Evolutionary conservation across 2,329 filamentous ascomycete genomes (phyloP), one percentile per base, ranked within the genome.

Genomic region (Apiospora rasikravindrae): DNA sequence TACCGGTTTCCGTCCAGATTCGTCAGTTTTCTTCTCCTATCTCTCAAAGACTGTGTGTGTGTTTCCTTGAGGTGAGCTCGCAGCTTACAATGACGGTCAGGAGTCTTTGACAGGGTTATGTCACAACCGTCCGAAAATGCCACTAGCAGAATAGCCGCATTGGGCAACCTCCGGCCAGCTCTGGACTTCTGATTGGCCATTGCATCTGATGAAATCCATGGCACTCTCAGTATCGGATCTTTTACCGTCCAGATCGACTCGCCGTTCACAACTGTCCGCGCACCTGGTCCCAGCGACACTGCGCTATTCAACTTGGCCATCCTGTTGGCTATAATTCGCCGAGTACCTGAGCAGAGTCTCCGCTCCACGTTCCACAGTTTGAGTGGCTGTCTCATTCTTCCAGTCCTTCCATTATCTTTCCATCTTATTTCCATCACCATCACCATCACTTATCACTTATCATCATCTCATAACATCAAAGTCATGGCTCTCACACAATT

Each of bases 81-180:
- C 53, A 61, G 53, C 33, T 61, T 33, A 33, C 53, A 37, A 61
- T 37, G 53, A 22, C 26, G 33, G 29, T 16, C 19, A 61, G 8
- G 19, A 61, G 16, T 2, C 53, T 29, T 10, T 24, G 19, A n/a
- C 53, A 61, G 53, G 53, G 53, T 61, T 22, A 37, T 37, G 26
- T 37, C 44, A 33, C 29, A 61, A 37, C 10, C 53, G 53, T 37
- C 53, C 53, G 19, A 61, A 37, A 16, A 37, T 61, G 19, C 29
- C 53, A 61, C 53, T 61, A 61, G 16, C 29, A 37, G 33, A 61
- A 64, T 64, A 40, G 19, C 29, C 57, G 29, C 33, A 64, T 40
- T 64, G 57, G 57, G 57, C 33, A 40, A 64, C 22, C 57, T 64
- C 57, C 57, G 57, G 29, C 33, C 57, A n/a, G 14, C 33, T 40